A percentile compares a stretch with the other conserved stretches of the same genome.
Evolutionary conservation across 495 filamentous ascomycete genomes (phyloP).

Genomic region (Hypoxylon subgilvum): DNA sequence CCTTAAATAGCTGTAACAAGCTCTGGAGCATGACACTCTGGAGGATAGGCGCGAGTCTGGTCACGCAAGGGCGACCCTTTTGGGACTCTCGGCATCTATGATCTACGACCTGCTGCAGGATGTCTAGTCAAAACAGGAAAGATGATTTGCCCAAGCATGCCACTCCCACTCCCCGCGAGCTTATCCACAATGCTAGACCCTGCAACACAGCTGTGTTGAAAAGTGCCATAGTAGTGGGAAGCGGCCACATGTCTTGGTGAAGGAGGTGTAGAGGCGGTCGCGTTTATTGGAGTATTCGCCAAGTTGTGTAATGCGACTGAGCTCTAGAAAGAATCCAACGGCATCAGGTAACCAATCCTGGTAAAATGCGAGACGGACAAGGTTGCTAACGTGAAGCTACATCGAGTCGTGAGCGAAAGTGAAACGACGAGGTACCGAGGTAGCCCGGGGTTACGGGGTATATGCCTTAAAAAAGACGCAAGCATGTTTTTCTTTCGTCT

Average conservation of each 20-base stretch:
- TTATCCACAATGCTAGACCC: slow-evolving; percentile 30
- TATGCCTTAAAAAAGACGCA: slow-evolving; percentile 1
- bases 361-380: slow-evolving; percentile 34
- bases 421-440: slow-evolving; percentile 34
- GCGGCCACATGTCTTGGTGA: slow-evolving; percentile 10
- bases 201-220: slow-evolving; percentile 14
- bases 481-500: not conserved
- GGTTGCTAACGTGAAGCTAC: slow-evolving; percentile 30
- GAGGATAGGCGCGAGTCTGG: slow-evolving; percentile 17
- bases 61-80: slow-evolving; percentile 22
- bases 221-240: not conserved
- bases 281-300: not conserved
- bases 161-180: slow-evolving; percentile 22
- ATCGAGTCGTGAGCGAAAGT: slow-evolving; percentile 27
- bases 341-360: slow-evolving; percentile 20
- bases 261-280: slow-evolving; percentile 4
- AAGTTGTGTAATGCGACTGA: slow-evolving; percentile 12
- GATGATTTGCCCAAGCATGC: slow-evolving; percentile 18
- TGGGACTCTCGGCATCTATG: slow-evolving; percentile 21
- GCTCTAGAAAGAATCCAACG: slow-evolving; percentile 3
- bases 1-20: slow-evolving; percentile 32
- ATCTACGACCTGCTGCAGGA: slow-evolving; percentile 27
- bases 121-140: slow-evolving; percentile 30
- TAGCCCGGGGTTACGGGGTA: slow-evolving; percentile 22
- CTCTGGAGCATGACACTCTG: slow-evolving; percentile 17